phyloP scores from a whole-genome alignment of 2,329 filamentous ascomycete species.

The Alternaria sp. region DNA sequence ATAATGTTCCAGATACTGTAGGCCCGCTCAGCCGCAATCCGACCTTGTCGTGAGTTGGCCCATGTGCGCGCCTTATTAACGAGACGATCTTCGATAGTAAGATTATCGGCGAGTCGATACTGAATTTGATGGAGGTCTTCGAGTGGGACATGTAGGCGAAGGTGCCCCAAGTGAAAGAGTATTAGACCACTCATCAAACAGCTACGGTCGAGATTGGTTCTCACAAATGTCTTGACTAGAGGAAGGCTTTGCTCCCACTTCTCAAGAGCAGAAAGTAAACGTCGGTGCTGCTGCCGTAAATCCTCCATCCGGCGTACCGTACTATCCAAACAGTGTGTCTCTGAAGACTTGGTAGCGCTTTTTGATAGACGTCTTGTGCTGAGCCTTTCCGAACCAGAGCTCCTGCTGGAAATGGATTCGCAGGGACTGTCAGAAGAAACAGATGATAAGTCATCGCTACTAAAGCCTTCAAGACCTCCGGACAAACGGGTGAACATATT shows the following conservation, averaged over 20 bases:
- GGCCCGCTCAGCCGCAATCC: background rate
- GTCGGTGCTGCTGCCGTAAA: background rate
- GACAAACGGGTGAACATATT: background rate
- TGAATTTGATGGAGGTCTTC: constrained; percentile 7
- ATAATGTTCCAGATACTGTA: background rate
- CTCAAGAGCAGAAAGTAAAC: background rate
- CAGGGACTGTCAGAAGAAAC: background rate
- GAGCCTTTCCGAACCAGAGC: background rate
- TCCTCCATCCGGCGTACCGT: background rate
- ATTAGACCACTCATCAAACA: constrained; percentile 1
- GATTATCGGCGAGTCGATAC: background rate
- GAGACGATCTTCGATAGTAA: background rate
- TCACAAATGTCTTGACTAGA: constrained; percentile 1
- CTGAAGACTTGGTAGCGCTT: background rate
- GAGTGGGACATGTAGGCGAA: background rate
- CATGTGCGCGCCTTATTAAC: background rate
- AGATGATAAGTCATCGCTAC: background rate
- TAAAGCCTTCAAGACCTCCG: background rate
- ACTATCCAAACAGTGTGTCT: background rate
- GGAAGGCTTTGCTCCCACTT: constrained; percentile 3
- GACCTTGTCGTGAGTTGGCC: background rate
- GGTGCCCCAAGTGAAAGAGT: background rate
- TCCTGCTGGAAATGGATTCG: background rate
- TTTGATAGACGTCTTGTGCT: background rate
- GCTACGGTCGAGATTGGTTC: background rate